Evolutionary conservation across 2,329 filamentous ascomycete genomes (phyloP), one percentile per base, ranked within the genome.

Genomic region (Aspergillus spinulosporus): DNA sequence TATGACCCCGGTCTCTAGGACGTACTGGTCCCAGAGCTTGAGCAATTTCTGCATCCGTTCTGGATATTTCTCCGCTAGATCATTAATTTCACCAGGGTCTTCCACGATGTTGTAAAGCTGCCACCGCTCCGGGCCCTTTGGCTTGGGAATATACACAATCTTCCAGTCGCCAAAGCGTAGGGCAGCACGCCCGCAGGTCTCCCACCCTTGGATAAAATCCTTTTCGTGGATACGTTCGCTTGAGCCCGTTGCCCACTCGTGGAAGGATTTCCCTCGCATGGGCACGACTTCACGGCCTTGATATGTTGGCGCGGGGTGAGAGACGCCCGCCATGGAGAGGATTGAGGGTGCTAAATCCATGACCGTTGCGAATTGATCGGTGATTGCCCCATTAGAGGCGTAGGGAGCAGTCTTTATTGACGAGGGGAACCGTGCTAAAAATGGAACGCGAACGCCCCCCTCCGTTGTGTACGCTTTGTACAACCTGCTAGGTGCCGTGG

Each of bases 1-100:
- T n/a, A 85, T 75, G 1, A 86, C 82, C 2, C 83, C 83, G 0
- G 80, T 83, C 65, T 87, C 83, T 7, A 83, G 68, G 8, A 82
- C 80, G 68, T 84, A 84, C 57, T 80, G 75, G 59, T 85, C 80
- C 82, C 83, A 85, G 15, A 80, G 71, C 62, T 78, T 76, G 4
- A 84, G 66, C 64, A 85, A 69, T 56, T 78, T 72, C 56, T 77
- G 63, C 40, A 85, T 57, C 4, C 75, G 71, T 47, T 80, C 78
- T 0, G 76, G 74, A 21, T 78, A 65, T 21, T 64, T 32, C 15
- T 75, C 73, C 0, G 72, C 68, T 29, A 81, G 62, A 62, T 82
- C 78, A 48, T 78, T 67, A 0, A 78, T 71, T 66, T 85, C 80
- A 3, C 81, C 81, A 0, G 79, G 79, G 59, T 85, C 82, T 1